Evolutionary conservation across 2,329 filamentous ascomycete species (phyloP).

Genomic region (Dothidotthia symphoricarpi): DNA sequence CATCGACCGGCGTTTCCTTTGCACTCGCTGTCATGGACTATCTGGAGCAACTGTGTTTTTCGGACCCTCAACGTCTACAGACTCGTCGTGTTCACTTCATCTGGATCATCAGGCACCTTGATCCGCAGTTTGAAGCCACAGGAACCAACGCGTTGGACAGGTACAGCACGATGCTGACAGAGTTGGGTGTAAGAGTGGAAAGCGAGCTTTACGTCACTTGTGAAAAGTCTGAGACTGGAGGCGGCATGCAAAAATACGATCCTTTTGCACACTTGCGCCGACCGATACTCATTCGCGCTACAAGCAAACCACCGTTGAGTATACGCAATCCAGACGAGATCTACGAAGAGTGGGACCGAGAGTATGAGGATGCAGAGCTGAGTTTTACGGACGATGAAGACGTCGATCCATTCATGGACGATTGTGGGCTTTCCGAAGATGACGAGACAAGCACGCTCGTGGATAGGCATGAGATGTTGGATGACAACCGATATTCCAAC

Average conservation of each 20-base stretch:
- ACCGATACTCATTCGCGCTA: slow-evolving; percentile 1
- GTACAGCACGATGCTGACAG: slow-evolving; percentile 14
- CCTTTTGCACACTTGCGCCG: slow-evolving; percentile 27
- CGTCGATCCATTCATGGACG: slow-evolving; percentile 7
- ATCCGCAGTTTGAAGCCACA: slow-evolving; percentile 24
- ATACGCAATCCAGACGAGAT: slow-evolving; percentile 27
- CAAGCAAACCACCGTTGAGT: slow-evolving; percentile 9
- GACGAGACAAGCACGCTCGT: slow-evolving; percentile 23
- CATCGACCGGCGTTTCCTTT: slow-evolving; percentile 30
- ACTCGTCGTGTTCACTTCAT: slow-evolving; percentile 20
- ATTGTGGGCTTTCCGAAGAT: slow-evolving; percentile 10
- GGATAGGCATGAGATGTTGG: slow-evolving; percentile 8
- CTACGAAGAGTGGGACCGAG: slow-evolving; percentile 18
- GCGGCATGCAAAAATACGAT: slow-evolving; percentile 10
- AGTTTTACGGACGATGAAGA: slow-evolving; percentile 7
- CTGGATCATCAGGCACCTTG: slow-evolving; percentile 25
- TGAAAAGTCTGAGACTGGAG: slow-evolving; percentile 4
- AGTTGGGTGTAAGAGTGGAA: slow-evolving; percentile 16
- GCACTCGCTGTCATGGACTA: slow-evolving; percentile 26
- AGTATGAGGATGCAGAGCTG: slow-evolving; percentile 10
- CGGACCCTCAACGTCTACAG: not conserved
- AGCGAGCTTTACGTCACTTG: slow-evolving; percentile 24
- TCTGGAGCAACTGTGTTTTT: slow-evolving; percentile 21
- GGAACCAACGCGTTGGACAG: slow-evolving; percentile 15
- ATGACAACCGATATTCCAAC: slow-evolving; percentile 5